A percentile compares a stretch with the other conserved stretches of the same genome.
Evolutionary conservation across 768 basidiomycete genomes (phyloP).

Genomic region (Tephrocybe sp.): DNA sequence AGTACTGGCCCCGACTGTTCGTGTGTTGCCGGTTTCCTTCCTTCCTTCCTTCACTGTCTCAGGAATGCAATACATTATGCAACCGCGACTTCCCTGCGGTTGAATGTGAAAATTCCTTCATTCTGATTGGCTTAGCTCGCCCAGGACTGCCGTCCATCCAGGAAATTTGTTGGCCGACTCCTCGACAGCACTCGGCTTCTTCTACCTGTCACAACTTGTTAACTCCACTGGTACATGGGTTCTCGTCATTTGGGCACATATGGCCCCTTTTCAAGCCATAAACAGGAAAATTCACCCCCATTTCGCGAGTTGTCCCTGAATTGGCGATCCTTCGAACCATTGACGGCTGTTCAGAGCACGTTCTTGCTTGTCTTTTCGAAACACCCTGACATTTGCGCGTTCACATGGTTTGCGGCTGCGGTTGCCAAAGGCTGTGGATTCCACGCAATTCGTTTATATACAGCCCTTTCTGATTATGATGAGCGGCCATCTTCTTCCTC

Average conservation of each 20-base stretch:
- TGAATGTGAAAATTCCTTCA: not conserved
- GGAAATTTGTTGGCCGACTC: not conserved
- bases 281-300: not conserved
- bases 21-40: too few species aligned
- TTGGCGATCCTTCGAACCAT: not conserved
- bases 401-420: not conserved
- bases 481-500: too few species aligned
- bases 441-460: slow-evolving; percentile 2
- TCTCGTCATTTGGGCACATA: not conserved
- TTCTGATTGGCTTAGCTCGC: not conserved
- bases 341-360: too few species aligned
- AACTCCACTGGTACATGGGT: not conserved
- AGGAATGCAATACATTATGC: too few species aligned
- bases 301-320: not conserved
- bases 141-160: not conserved
- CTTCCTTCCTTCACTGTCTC: too few species aligned
- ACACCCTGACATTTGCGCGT: too few species aligned
- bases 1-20: too few species aligned
- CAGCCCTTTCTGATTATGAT: not conserved
- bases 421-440: not conserved
- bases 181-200: not conserved
- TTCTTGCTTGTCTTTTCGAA: too few species aligned
- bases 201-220: not conserved
- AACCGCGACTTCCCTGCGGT: too few species aligned
- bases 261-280: not conserved